phyloP scores from a whole-genome alignment of 208 protist genomes.

The Angomonas desouzai region DNA sequence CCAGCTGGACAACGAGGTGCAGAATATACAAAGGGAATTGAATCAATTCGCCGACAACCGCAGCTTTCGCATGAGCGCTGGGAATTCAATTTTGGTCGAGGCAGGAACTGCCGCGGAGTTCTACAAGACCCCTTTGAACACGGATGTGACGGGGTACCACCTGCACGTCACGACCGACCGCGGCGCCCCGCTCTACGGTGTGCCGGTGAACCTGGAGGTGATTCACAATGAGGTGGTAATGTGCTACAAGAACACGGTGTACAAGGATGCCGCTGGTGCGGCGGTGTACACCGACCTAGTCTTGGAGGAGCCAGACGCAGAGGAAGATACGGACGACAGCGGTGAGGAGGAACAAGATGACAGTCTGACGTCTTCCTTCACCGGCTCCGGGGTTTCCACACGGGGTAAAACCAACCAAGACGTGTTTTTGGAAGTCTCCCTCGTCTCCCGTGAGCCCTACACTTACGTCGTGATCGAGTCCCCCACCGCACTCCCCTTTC shows the following conservation, averaged over 20 bases:
- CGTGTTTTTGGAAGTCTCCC: slow-evolving; percentile 62
- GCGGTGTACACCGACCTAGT: background rate
- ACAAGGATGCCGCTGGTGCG: background rate
- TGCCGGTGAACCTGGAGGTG: slow-evolving; percentile 70
- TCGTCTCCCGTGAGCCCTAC: slow-evolving; percentile 60
- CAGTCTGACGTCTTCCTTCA: background rate
- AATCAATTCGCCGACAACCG: background rate
- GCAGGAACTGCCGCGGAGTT: slow-evolving; percentile 51
- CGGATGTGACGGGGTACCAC: slow-evolving; percentile 51
- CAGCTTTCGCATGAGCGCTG: slow-evolving; percentile 8
- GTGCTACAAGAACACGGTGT: slow-evolving; percentile 34
- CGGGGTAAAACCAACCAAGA: slow-evolving; percentile 19
- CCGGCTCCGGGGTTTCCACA: background rate
- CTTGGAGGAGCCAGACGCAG: background rate
- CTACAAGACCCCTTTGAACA: slow-evolving; percentile 40
- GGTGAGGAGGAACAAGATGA: background rate
- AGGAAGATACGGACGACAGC: background rate
- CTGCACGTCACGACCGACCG: slow-evolving; percentile 54
- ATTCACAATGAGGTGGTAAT: slow-evolving; percentile 66
- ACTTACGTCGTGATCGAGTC: slow-evolving; percentile 81
- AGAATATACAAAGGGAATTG: slow-evolving; percentile 1
- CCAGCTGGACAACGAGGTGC: background rate
- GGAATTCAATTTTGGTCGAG: slow-evolving; percentile 19
- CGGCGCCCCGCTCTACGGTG: slow-evolving; percentile 47
- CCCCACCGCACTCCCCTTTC: slow-evolving; percentile 47